Evolutionary conservation across 192 early-diverging fungal species (phyloP).

Genomic region (Nowakowskiella sp.): DNA sequence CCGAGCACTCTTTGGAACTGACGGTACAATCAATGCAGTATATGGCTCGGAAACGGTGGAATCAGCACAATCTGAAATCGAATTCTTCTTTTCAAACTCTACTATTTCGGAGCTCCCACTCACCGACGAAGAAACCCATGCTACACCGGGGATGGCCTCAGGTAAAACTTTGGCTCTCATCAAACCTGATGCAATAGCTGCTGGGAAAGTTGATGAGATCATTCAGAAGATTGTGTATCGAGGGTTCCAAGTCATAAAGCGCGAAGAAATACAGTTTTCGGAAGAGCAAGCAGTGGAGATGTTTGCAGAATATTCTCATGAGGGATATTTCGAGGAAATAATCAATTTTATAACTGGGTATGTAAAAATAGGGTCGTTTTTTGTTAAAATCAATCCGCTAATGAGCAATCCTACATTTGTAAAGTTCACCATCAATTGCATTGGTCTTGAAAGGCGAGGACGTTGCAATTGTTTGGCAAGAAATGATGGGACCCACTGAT

Average conservation of each 20-base stretch:
- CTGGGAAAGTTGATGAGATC: slow-evolving; percentile 35
- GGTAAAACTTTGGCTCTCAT: slow-evolving; percentile 47
- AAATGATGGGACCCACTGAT: slow-evolving; percentile 45
- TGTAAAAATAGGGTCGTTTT: not conserved
- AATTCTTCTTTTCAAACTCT: slow-evolving; percentile 27
- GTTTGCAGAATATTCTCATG: slow-evolving; percentile 26
- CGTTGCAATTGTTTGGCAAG: slow-evolving; percentile 39
- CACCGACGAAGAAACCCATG: slow-evolving; percentile 13
- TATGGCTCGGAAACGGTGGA: slow-evolving; percentile 40
- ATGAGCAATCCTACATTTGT: not conserved
- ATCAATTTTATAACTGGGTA: not conserved
- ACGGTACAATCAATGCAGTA: slow-evolving; percentile 47
- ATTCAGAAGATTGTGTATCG: slow-evolving; percentile 36
- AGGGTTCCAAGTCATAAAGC: slow-evolving; percentile 40
- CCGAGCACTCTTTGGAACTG: slow-evolving; percentile 45
- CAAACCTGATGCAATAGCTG: slow-evolving; percentile 39
- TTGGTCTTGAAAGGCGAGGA: slow-evolving; percentile 46
- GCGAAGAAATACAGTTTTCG: slow-evolving; percentile 33
- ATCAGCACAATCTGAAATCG: slow-evolving; percentile 33
- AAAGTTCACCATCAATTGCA: slow-evolving; percentile 10
- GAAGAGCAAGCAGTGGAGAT: slow-evolving; percentile 31
- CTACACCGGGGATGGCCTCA: slow-evolving; percentile 3
- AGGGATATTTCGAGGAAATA: slow-evolving; percentile 27
- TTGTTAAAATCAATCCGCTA: no score
- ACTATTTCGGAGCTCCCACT: slow-evolving; percentile 20